Evolutionary conservation across 768 basidiomycete species (phyloP).

Genomic region (Clitopilus hobsonii): DNA sequence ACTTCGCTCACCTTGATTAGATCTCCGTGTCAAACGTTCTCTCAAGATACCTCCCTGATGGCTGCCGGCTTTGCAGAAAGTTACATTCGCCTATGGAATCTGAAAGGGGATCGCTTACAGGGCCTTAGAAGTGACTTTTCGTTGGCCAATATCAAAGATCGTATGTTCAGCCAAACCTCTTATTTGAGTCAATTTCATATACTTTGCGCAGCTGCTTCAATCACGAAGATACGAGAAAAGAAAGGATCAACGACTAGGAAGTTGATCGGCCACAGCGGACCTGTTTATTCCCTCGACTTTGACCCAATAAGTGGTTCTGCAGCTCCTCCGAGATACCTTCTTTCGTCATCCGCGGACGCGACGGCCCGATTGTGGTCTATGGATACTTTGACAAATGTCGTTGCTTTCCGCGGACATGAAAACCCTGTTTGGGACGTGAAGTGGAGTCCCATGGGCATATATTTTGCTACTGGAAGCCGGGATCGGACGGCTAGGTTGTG

Average conservation of each 20-base stretch:
- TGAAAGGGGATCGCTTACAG: conserved; percentile 86
- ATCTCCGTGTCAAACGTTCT: conserved; percentile 83
- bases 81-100: conserved; percentile 89
- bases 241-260: conserved; percentile 87
- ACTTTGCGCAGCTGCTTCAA: conserved; percentile 42
- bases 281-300: conserved; percentile 92
- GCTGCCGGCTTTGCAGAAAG: conserved; percentile 96
- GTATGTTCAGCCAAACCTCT: conserved; percentile 36
- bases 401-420: conserved; percentile 92
- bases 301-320: conserved; percentile 89
- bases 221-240: conserved; percentile 70
- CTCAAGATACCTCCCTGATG: conserved; percentile 85
- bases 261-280: conserved; percentile 93
- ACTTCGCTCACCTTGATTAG: conserved; percentile 34
- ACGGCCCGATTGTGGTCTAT: conserved; percentile 92
- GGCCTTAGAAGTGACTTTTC: conserved; percentile 77
- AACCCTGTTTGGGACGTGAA: conserved; percentile 99
- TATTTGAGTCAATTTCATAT: neutral
- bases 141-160: conserved; percentile 58
- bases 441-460: conserved; percentile 98
- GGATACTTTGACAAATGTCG: conserved; percentile 90
- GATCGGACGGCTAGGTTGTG: conserved; percentile 94
- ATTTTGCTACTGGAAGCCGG: conserved; percentile 93
- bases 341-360: conserved; percentile 91
- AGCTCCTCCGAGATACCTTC: conserved; percentile 76